Base-by-base conservation (phyloP, 202 grass and related monocot genomes). In the Tripidium arundinaceum region DNA sequence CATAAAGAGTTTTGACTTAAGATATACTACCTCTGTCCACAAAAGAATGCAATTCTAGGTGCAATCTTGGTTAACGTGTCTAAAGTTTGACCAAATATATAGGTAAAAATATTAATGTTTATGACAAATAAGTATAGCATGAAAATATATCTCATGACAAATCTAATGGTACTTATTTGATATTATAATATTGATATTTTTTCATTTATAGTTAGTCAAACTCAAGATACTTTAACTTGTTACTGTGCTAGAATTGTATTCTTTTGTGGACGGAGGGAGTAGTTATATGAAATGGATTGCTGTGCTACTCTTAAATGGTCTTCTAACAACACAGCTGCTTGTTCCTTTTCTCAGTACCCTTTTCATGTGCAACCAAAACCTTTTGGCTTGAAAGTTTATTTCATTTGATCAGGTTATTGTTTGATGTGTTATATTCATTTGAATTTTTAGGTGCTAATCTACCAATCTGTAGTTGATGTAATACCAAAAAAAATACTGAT, bases 391-490 rank as follows among this genome's bases (percentile, higher is more conserved):
- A 39, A 18, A 67, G 29, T 50, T 15, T 65, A 58, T 77, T 82
- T 45, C 15, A 40, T 79, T 24, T 12, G 24, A 24, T 37, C 7
- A 16, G 19, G 27, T 78, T 8, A 18, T 59, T 62, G 28, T 81
- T 40, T 69, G 11, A 62, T 64, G 22, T 25, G 7, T 26, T 74
- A 10, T 39, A 60, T 19, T 49, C 41, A 49, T 49, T 49, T 65
- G 11, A 36, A 3, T 49, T 36, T 45, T 59, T 59, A 58, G 54
- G 7, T 60, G 26, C 64, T 24, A 62, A 45, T 42, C 41, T 49
- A 72, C 37, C 50, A 12, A 72, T 43, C 24, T 80, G 78, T 6
- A 79, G 21, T 58, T 58, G 54, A 58, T 58, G 54, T 11, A 58
- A 36, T 36, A 36, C 34, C 54, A 21, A 3, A 58, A 24, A 58